phyloP scores from a whole-genome alignment of 108 stramenopile species.

The Conticribra weissflogii region DNA sequence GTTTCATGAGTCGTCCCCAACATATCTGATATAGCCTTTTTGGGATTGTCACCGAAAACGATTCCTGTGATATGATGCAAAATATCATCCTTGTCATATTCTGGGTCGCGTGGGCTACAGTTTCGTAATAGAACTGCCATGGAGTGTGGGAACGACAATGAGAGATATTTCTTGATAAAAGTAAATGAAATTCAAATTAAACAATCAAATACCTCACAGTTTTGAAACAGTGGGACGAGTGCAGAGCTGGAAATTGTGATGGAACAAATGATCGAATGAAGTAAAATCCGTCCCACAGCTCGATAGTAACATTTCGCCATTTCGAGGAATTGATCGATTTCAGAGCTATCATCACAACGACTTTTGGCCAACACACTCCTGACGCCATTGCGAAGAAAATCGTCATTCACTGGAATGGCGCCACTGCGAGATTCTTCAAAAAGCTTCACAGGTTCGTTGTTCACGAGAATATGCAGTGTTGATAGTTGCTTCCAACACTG shows the following conservation, averaged over 20 bases:
- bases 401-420: not conserved
- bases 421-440: slow-evolving; percentile 5
- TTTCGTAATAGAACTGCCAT: slow-evolving; percentile 25
- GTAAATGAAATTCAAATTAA: too few species aligned
- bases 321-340: not conserved
- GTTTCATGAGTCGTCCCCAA: not conserved
- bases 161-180: too few species aligned
- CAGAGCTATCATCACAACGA: not conserved
- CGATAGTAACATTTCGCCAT: not conserved
- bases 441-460: not conserved
- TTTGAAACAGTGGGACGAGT: slow-evolving; percentile 30
- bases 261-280: slow-evolving; percentile 18
- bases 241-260: slow-evolving; percentile 16
- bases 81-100: slow-evolving; percentile 28
- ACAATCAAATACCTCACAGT: slow-evolving; percentile 9
- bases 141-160: not conserved
- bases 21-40: not conserved
- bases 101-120: slow-evolving; percentile 1
- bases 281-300: slow-evolving; percentile 20
- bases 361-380: not conserved
- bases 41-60: not conserved
- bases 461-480: slow-evolving; percentile 10
- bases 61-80: slow-evolving; percentile 16
- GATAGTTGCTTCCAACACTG: slow-evolving; percentile 24
- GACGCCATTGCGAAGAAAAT: not conserved